phyloP scores from a whole-genome alignment of 305 asterid species.

The Solanum chacoense region DNA sequence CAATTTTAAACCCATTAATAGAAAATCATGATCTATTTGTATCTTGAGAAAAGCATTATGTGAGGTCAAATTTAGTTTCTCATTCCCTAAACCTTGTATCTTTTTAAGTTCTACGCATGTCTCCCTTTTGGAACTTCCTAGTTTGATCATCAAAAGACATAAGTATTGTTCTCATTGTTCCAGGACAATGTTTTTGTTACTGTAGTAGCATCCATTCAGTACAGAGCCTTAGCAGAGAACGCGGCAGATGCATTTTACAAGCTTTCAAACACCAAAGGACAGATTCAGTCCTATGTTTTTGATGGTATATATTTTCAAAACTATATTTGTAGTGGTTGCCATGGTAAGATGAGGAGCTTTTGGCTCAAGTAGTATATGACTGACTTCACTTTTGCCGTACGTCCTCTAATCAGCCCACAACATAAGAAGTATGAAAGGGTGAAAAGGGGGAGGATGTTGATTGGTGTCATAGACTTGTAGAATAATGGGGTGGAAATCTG shows the following conservation, averaged over 20 bases:
- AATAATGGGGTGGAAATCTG: neutral
- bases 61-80: neutral
- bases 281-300: slow-evolving; percentile 31
- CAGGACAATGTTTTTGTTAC: slow-evolving; percentile 41
- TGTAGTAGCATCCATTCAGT: slow-evolving; percentile 37
- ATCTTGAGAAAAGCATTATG: neutral
- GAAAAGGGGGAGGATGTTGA: neutral
- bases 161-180: neutral
- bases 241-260: slow-evolving; percentile 35
- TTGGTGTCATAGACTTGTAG: neutral
- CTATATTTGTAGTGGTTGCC: neutral
- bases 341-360: neutral
- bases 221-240: slow-evolving; percentile 23
- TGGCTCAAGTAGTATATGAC: neutral
- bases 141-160: neutral
- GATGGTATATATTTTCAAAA: slow-evolving; percentile 21
- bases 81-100: neutral
- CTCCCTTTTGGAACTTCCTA: neutral
- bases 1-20: neutral
- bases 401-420: neutral
- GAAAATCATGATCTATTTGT: neutral
- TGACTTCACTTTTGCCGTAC: neutral
- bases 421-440: neutral
- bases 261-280: slow-evolving; percentile 26
- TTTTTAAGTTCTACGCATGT: neutral